A percentile compares a stretch with the other conserved stretches of the same genome.
phyloP scores from a whole-genome alignment of 2,329 filamentous ascomycete species.

The Arthrobotrys iridis region DNA sequence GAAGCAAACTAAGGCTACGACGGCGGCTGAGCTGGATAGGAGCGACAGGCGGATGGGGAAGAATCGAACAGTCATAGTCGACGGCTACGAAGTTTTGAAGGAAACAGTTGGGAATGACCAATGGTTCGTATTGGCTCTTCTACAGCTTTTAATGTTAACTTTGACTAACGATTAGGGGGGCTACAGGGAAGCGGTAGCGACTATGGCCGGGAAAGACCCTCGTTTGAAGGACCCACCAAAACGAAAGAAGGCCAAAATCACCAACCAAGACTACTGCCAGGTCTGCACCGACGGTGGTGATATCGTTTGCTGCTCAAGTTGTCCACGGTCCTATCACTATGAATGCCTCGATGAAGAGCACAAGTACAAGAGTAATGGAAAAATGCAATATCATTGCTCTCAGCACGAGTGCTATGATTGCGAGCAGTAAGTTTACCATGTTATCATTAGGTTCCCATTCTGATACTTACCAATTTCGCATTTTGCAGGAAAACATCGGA shows the following conservation, averaged over 20 bases:
- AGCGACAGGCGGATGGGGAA: slow-evolving; percentile 68
- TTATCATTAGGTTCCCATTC: background rate
- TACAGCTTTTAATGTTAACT: background rate
- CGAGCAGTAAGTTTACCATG: slow-evolving; percentile 63
- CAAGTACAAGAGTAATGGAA: slow-evolving; percentile 61
- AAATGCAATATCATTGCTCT: slow-evolving; percentile 66
- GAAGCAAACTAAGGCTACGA: slow-evolving; percentile 55
- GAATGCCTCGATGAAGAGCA: slow-evolving; percentile 64
- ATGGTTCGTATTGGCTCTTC: slow-evolving; percentile 60
- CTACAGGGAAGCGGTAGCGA: slow-evolving; percentile 67
- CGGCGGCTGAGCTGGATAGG: slow-evolving; percentile 61
- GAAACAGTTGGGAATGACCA: slow-evolving; percentile 67
- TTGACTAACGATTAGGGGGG: slow-evolving; percentile 1
- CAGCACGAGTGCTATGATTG: slow-evolving; percentile 69
- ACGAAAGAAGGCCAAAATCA: slow-evolving; percentile 64
- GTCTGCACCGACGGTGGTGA: slow-evolving; percentile 66
- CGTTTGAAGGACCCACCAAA: slow-evolving; percentile 65
- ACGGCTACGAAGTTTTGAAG: slow-evolving; percentile 69
- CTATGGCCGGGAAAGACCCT: slow-evolving; percentile 68
- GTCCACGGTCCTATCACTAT: slow-evolving; percentile 68
- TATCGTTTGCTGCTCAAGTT: slow-evolving; percentile 65
- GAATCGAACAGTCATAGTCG: slow-evolving; percentile 69
- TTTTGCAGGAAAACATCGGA: slow-evolving; percentile 56
- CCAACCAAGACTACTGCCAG: slow-evolving; percentile 67
- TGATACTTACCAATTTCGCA: background rate